phyloP scores from a whole-genome alignment of 2,329 filamentous ascomycete species.

The Gliomastix tumulicola region DNA sequence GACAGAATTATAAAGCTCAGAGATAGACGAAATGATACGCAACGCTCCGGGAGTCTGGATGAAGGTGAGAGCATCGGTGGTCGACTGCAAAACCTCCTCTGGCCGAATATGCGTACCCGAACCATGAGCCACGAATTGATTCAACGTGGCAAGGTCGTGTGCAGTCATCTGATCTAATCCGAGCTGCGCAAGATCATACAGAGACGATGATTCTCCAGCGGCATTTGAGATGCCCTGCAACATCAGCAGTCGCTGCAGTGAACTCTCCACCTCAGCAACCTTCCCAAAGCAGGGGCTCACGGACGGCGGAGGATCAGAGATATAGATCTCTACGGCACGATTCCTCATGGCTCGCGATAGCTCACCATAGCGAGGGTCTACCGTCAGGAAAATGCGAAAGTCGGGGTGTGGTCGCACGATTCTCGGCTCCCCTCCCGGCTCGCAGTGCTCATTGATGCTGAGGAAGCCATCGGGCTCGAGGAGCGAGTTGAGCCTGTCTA shows the following conservation, averaged over 20 bases:
- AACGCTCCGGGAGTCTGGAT: no score
- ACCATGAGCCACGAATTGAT: no score
- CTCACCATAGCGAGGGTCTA: conserved; percentile 88
- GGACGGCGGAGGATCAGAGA: conserved; percentile 41
- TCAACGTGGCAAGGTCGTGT: no score
- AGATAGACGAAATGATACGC: no score
- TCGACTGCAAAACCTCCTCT: no score
- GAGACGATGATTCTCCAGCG: not conserved
- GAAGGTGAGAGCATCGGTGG: no score
- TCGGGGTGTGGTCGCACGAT: conserved; percentile 75
- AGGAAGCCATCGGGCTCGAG: conserved; percentile 85
- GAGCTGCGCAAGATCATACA: no score
- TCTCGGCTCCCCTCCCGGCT: conserved; percentile 71
- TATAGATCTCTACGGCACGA: conserved; percentile 81
- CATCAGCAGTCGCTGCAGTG: conserved; percentile 30
- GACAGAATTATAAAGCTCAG: no score
- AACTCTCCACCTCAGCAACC: conserved; percentile 40
- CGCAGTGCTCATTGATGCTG: conserved; percentile 89
- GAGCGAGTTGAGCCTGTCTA: conserved; percentile 90
- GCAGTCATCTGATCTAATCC: no score
- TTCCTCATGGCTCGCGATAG: conserved; percentile 96
- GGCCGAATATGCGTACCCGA: no score
- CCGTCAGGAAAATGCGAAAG: conserved; percentile 89
- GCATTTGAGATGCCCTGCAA: not conserved
- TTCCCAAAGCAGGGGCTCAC: conserved; percentile 24